These are phyloP conservation scores for Xylaria sp. DNA, from an alignment of 2,329 filamentous ascomycete genomes.

Conservation along the genomic window DNA sequence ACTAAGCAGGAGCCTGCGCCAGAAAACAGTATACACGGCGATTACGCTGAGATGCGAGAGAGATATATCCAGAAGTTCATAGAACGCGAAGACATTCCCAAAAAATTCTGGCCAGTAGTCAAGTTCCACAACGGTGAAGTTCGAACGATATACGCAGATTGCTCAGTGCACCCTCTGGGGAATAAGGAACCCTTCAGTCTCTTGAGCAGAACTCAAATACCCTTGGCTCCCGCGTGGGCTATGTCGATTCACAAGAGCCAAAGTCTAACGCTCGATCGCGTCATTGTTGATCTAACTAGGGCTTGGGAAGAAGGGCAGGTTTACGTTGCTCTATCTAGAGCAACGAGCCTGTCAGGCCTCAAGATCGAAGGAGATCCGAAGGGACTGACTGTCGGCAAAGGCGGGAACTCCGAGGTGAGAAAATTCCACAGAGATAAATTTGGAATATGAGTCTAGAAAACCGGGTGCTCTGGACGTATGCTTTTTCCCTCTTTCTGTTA, in stretches of 20 bases:
- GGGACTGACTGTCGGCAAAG: constrained; percentile 45
- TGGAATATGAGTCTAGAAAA: constrained; percentile 35
- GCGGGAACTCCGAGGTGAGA: constrained; percentile 50
- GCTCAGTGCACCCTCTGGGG: constrained; percentile 59
- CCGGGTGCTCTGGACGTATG: not conserved
- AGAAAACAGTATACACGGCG: constrained; percentile 48
- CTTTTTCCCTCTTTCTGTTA: not conserved
- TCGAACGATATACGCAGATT: constrained; percentile 62
- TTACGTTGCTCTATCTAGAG: constrained; percentile 71
- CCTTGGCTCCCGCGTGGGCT: constrained; percentile 69
- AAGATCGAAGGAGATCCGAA: constrained; percentile 50
- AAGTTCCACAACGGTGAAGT: constrained; percentile 59
- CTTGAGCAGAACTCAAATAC: constrained; percentile 68
- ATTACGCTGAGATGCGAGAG: constrained; percentile 52
- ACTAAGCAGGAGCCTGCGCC: constrained; percentile 37
- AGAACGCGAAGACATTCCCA: constrained; percentile 41
- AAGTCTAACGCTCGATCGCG: constrained; percentile 69
- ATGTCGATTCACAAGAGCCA: constrained; percentile 72
- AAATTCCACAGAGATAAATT: constrained; percentile 51
- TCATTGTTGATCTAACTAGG: constrained; percentile 62
- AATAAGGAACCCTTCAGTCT: constrained; percentile 57
- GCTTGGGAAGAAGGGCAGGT: constrained; percentile 68
- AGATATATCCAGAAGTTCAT: constrained; percentile 54
- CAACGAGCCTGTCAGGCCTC: constrained; percentile 61
- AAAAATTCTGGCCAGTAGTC: constrained; percentile 61